These are phyloP conservation scores for Xenoacremonium recifei DNA, from an alignment of 2,329 filamentous ascomycete genomes.

Conservation along the genomic window DNA sequence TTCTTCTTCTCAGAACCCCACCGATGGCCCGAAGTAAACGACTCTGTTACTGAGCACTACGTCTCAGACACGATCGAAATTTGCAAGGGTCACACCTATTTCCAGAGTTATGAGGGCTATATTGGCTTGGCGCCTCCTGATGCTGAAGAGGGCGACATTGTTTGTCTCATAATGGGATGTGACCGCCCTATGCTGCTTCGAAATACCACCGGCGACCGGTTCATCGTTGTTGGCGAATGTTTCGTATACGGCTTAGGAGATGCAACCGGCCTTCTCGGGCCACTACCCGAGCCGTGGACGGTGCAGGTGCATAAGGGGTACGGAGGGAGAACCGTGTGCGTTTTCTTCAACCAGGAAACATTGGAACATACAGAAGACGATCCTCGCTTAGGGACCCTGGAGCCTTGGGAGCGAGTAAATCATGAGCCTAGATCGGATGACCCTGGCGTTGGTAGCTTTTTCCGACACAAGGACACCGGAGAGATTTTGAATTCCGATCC, in stretches of 20 bases:
- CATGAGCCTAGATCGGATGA: neutral
- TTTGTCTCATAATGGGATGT: neutral
- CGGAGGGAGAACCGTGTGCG: neutral
- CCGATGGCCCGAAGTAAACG: too few species aligned
- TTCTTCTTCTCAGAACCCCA: too few species aligned
- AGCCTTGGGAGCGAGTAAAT: neutral
- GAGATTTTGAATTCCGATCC: neutral
- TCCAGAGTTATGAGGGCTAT: neutral
- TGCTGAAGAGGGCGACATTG: neutral
- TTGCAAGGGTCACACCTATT: neutral
- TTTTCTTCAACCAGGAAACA: neutral
- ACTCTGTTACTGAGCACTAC: too few species aligned
- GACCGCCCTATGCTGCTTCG: neutral
- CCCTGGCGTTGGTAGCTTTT: neutral
- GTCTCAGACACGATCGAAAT: too few species aligned
- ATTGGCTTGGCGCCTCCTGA: neutral
- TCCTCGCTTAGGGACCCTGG: neutral
- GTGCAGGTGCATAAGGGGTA: neutral
- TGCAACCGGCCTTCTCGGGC: neutral
- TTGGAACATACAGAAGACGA: neutral
- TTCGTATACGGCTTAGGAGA: neutral
- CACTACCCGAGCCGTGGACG: conserved; percentile 1
- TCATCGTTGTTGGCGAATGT: neutral
- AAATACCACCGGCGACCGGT: neutral
- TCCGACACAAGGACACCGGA: conserved; percentile 1